A percentile compares a stretch with the other conserved stretches of the same genome.
These are phyloP conservation scores for Sungouiozyma intestinalis DNA, from an alignment of 805 yeast species.

Conservation along the genomic window DNA sequence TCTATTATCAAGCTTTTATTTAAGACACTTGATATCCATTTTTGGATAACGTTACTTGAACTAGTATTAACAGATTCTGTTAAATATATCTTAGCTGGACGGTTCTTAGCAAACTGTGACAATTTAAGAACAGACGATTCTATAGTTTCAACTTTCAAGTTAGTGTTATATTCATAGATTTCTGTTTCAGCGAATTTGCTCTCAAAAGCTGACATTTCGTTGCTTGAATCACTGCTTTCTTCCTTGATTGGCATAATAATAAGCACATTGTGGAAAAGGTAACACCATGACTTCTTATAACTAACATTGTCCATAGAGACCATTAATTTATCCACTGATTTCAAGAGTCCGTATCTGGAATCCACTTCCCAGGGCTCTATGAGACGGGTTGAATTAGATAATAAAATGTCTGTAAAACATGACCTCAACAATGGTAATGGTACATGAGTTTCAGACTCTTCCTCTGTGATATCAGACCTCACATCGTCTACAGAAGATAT, in stretches of 20 bases:
- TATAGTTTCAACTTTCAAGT: slow-evolving; percentile 13
- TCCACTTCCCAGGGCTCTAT: slow-evolving; percentile 24
- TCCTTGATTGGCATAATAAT: slow-evolving; percentile 10
- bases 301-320: slow-evolving; percentile 21
- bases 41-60: slow-evolving; percentile 27
- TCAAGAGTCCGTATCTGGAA: slow-evolving; percentile 26
- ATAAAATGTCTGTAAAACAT: slow-evolving; percentile 15
- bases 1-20: slow-evolving; percentile 26
- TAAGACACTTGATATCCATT: slow-evolving; percentile 34
- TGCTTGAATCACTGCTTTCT: not conserved
- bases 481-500: not conserved
- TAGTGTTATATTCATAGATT: slow-evolving; percentile 8
- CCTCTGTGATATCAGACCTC: not conserved
- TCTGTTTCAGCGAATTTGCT: slow-evolving; percentile 8
- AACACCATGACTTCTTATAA: slow-evolving; percentile 25
- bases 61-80: slow-evolving; percentile 20
- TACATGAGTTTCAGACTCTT: not conserved
- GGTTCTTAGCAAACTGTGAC: slow-evolving; percentile 1
- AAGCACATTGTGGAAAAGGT: slow-evolving; percentile 25
- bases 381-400: slow-evolving; percentile 10
- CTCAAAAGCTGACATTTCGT: slow-evolving; percentile 3
- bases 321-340: slow-evolving; percentile 29
- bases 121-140: slow-evolving; percentile 18
- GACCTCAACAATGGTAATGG: slow-evolving; percentile 17
- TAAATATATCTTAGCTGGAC: slow-evolving; percentile 7